Evolutionary conservation across 345 rosid genomes (phyloP).

Genomic region (Ricinus communis): DNA sequence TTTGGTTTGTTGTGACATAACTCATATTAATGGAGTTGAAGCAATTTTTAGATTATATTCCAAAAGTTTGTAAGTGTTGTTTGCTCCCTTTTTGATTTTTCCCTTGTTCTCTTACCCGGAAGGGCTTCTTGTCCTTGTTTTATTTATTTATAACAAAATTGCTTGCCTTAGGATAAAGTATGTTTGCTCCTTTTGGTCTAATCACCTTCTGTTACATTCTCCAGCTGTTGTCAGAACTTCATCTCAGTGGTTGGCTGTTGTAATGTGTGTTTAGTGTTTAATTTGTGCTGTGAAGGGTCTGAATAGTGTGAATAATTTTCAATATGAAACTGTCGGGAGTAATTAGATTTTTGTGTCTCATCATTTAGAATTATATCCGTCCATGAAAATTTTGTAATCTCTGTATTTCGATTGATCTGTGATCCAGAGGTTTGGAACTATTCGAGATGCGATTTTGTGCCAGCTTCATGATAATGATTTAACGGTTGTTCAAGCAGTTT

Average conservation of each 20-base stretch:
- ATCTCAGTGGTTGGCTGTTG: no score
- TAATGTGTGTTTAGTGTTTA: neutral
- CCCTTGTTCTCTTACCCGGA: no score
- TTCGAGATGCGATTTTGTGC: constrained; percentile 66
- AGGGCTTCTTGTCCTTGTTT: neutral
- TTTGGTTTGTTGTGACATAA: neutral
- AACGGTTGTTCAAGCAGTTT: constrained; percentile 67
- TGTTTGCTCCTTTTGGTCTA: no score
- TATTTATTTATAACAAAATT: no score
- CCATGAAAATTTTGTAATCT: neutral
- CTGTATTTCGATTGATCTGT: constrained; percentile 4
- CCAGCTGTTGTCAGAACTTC: neutral
- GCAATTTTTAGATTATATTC: neutral
- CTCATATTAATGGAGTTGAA: neutral
- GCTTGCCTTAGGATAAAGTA: no score
- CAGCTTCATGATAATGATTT: constrained; percentile 84
- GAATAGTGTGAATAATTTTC: neutral
- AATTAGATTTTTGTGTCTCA: neutral
- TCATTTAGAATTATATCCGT: neutral
- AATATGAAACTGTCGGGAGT: neutral
- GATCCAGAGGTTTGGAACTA: constrained; percentile 59
- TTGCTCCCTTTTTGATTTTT: neutral
- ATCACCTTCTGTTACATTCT: neutral
- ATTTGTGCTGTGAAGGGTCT: neutral
- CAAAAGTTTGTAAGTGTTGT: neutral